phyloP scores from a whole-genome alignment of 495 filamentous ascomycete genomes.

The Copromyces sp. region DNA sequence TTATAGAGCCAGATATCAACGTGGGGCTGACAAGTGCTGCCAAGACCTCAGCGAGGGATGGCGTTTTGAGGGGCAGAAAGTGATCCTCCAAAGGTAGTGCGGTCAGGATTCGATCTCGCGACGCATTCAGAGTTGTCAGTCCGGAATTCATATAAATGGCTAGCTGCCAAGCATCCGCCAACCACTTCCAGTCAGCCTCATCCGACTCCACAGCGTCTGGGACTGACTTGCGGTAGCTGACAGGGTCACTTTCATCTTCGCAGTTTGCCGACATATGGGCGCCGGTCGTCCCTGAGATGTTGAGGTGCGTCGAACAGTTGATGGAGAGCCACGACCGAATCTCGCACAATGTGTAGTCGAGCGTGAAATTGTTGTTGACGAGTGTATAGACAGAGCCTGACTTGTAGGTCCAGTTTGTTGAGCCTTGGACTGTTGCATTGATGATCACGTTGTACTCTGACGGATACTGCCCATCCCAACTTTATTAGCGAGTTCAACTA shows the following conservation, averaged over 20 bases:
- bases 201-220: slow-evolving; percentile 24
- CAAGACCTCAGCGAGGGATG: slow-evolving; percentile 56
- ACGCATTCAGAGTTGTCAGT: slow-evolving; percentile 45
- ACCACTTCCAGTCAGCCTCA: slow-evolving; percentile 45
- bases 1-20: slow-evolving; percentile 40
- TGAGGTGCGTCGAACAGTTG: slow-evolving; percentile 53
- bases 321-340: slow-evolving; percentile 47
- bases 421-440: slow-evolving; percentile 31
- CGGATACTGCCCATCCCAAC: slow-evolving; percentile 30
- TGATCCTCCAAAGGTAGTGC: slow-evolving; percentile 31
- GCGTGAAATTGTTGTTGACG: slow-evolving; percentile 33
- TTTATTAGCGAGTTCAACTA: neutral
- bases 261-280: slow-evolving; percentile 45
- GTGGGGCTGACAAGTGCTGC: slow-evolving; percentile 58
- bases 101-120: slow-evolving; percentile 54
- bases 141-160: slow-evolving; percentile 51
- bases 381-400: slow-evolving; percentile 53
- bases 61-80: slow-evolving; percentile 29
- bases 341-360: slow-evolving; percentile 51
- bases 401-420: slow-evolving; percentile 9
- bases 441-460: slow-evolving; percentile 53
- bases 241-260: slow-evolving; percentile 39
- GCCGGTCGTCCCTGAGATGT: slow-evolving; percentile 45
- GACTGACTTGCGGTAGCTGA: slow-evolving; percentile 39
- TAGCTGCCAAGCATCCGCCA: slow-evolving; percentile 47